These are phyloP conservation scores for Umbelopsis ramanniana DNA, from an alignment of 192 early-diverging fungal species.

Conservation along the genomic window DNA sequence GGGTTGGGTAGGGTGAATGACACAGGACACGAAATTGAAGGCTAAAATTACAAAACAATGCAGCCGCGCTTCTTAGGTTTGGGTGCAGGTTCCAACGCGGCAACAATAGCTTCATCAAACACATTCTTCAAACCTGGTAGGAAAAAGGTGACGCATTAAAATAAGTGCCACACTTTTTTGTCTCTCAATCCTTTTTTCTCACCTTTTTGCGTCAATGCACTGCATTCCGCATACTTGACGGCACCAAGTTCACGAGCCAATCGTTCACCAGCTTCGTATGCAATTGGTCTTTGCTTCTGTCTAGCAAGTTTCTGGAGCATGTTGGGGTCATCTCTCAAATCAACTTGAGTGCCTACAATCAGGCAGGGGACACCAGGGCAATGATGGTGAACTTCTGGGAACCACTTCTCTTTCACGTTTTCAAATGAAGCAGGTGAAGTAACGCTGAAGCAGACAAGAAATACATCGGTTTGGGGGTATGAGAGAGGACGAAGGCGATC, in stretches of 20 bases:
- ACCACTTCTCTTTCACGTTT: conserved; percentile 95
- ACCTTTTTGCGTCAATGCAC: conserved; percentile 87
- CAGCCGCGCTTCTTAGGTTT: conserved; percentile 21
- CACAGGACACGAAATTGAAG: not conserved
- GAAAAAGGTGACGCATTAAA: not conserved
- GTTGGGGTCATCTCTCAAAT: conserved; percentile 81
- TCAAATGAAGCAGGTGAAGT: conserved; percentile 89
- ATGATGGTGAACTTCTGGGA: conserved; percentile 93
- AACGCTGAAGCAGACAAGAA: conserved; percentile 92
- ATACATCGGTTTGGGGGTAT: conserved; percentile 94
- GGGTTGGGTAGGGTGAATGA: not conserved
- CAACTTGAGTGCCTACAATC: conserved; percentile 88
- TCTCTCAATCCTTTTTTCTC: conserved; percentile 62
- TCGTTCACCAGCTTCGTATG: conserved; percentile 75
- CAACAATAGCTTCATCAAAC: conserved; percentile 95
- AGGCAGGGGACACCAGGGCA: conserved; percentile 95
- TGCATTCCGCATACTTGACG: conserved; percentile 93
- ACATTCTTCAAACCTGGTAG: conserved; percentile 90
- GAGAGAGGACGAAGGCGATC: conserved; percentile 91
- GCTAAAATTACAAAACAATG: conserved; percentile 22
- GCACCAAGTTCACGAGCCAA: conserved; percentile 84
- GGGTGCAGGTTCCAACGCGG: conserved; percentile 82
- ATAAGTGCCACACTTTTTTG: not conserved
- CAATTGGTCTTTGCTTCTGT: conserved; percentile 84
- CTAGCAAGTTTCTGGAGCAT: conserved; percentile 77